These are phyloP conservation scores for Mucor saturninus DNA, from an alignment of 371 early-diverging fungal genomes.

Conservation along the genomic window DNA sequence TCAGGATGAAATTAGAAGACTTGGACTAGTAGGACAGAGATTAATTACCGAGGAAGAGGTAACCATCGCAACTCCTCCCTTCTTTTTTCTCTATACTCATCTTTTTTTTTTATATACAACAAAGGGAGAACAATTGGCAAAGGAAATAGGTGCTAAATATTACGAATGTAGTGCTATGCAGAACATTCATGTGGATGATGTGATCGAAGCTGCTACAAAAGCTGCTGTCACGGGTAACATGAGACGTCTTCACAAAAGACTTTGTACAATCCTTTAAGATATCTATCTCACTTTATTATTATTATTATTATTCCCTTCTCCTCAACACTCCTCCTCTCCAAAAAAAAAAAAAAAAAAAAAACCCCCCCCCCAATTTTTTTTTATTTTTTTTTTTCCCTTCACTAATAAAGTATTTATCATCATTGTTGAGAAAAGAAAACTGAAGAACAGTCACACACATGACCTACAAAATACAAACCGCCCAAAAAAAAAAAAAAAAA, in stretches of 20 bases:
- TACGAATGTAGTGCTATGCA: slow-evolving; percentile 57
- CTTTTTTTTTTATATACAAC: neutral
- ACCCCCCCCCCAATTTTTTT: neutral
- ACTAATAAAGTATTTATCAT: neutral
- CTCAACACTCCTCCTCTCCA: no score
- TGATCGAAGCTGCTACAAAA: slow-evolving; percentile 54
- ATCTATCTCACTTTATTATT: no score
- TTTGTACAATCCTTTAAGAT: slow-evolving; percentile 38
- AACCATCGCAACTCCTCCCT: neutral
- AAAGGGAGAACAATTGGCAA: slow-evolving; percentile 53
- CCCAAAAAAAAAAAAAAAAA: neutral
- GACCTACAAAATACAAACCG: no score
- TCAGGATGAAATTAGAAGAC: slow-evolving; percentile 27
- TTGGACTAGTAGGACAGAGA: slow-evolving; percentile 26
- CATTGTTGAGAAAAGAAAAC: no score
- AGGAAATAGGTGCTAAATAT: slow-evolving; percentile 55
- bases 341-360: no score
- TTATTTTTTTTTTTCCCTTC: neutral
- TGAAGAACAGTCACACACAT: no score
- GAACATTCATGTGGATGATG: slow-evolving; percentile 50
- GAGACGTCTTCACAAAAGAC: slow-evolving; percentile 45
- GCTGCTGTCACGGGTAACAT: slow-evolving; percentile 49
- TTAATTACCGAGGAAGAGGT: slow-evolving; percentile 30
- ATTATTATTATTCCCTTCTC: no score
- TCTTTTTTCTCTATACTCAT: neutral